Conservation (phyloP, 176 grass and related monocot species). For the Phragmites australis region DNA sequence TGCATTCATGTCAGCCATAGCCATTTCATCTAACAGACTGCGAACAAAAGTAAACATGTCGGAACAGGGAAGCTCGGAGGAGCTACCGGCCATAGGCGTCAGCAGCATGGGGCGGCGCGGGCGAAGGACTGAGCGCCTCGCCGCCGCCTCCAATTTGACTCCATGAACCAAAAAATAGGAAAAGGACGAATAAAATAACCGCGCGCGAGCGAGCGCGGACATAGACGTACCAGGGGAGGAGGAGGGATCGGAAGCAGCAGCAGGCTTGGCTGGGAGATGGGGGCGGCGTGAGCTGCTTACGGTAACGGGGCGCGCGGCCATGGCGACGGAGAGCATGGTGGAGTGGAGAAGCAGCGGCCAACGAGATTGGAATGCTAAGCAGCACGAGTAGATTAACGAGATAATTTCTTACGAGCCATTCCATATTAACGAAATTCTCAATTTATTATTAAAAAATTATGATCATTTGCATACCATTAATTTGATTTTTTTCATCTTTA, state of each 20-base stretch:
- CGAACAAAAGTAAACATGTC: neutral
- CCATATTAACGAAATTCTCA: too few relatives aligned
- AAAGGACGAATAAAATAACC: neutral
- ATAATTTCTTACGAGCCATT: too few relatives aligned
- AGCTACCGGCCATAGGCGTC: conserved; percentile 37
- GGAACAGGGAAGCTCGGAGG: neutral
- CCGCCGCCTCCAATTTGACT: neutral
- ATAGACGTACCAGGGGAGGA: neutral
- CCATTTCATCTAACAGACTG: conserved; percentile 44
- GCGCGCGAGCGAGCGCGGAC: neutral
- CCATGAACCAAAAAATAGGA: neutral
- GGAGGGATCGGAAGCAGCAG: neutral
- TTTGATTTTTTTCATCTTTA: too few relatives aligned
- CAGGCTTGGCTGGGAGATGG: neutral
- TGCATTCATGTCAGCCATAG: conserved; percentile 13
- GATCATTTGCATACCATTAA: too few relatives aligned
- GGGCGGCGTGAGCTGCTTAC: neutral
- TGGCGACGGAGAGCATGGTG: conserved; percentile 32
- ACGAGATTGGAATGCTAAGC: neutral
- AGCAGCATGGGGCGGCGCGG: neutral
- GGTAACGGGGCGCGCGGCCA: conserved; percentile 30
- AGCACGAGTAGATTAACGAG: neutral
- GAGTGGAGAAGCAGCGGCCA: conserved; percentile 13
- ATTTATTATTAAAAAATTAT: too few relatives aligned
- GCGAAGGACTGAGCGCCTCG: neutral